Percentiles rank a stretch among this genome's conserved stretches.
Evolutionary conservation across 2,329 filamentous ascomycete genomes (phyloP).

Genomic region (Cyphellophora attinorum): DNA sequence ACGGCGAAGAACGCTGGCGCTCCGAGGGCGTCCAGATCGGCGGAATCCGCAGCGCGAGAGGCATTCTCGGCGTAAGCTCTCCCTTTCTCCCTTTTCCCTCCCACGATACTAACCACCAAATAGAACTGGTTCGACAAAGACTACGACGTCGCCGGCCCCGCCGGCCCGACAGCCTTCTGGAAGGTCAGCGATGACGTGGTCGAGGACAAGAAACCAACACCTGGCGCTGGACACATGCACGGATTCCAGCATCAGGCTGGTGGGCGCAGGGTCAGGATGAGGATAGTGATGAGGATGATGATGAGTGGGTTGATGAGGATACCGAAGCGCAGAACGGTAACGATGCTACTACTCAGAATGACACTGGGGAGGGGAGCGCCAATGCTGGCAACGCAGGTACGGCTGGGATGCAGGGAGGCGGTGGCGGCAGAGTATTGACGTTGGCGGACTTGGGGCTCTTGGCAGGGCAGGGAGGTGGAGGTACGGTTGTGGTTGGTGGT

Average conservation of each 20-base stretch:
- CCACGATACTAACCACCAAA: too few relatives aligned
- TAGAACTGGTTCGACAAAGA: conserved; percentile 77
- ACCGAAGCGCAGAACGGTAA: neutral
- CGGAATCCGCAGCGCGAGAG: conserved; percentile 53
- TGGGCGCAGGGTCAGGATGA: neutral
- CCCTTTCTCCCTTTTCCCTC: too few relatives aligned
- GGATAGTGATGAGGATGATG: neutral
- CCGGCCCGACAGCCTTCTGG: conserved; percentile 69
- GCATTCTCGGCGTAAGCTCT: conserved; percentile 61
- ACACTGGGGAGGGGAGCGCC: neutral
- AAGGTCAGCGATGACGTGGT: conserved; percentile 51
- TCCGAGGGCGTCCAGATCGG: conserved; percentile 69
- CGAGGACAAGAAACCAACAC: conserved; percentile 9
- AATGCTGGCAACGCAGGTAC: too few relatives aligned
- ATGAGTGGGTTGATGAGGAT: neutral
- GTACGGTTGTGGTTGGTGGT: too few relatives aligned
- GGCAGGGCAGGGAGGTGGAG: neutral
- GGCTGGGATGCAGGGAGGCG: too few relatives aligned
- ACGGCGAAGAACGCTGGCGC: conserved; percentile 62
- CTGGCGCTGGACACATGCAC: too few relatives aligned
- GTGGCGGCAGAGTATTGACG: neutral
- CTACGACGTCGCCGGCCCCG: conserved; percentile 58
- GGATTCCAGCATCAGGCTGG: too few relatives aligned
- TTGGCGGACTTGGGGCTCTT: neutral
- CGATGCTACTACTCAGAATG: neutral